Evolutionary conservation across 345 rosid genomes (phyloP).

Genomic region (Eucalyptus marginata): DNA sequence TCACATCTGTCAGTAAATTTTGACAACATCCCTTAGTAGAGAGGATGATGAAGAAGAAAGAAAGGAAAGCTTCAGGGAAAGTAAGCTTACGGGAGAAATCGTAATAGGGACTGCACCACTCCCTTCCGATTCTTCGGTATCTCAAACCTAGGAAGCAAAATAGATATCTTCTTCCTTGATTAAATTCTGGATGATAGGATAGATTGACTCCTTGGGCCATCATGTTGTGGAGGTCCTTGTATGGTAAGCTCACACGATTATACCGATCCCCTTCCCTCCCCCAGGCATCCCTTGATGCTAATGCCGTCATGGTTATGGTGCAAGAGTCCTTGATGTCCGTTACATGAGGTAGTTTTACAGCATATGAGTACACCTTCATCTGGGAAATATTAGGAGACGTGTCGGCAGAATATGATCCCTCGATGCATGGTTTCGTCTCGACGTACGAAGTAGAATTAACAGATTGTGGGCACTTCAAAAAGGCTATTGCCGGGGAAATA

Average conservation of each 20-base stretch:
- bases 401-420: neutral
- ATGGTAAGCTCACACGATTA: neutral
- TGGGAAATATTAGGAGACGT: neutral
- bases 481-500: fast-evolving
- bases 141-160: too few species aligned
- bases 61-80: too few species aligned
- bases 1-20: too few species aligned
- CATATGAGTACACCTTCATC: neutral
- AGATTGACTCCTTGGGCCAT: neutral
- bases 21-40: too few species aligned
- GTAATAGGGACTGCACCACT: too few species aligned
- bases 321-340: neutral
- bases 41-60: too few species aligned
- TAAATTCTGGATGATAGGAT: fast-evolving
- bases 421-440: neutral
- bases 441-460: neutral
- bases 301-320: neutral
- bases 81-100: fast-evolving
- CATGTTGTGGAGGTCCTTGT: neutral
- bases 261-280: neutral
- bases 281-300: neutral
- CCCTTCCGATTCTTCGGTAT: too few species aligned
- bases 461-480: neutral
- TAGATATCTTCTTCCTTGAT: fast-evolving
- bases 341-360: neutral